Evolutionary conservation across 306 rosid genomes (phyloP).

Genomic region (Sophora flavescens): DNA sequence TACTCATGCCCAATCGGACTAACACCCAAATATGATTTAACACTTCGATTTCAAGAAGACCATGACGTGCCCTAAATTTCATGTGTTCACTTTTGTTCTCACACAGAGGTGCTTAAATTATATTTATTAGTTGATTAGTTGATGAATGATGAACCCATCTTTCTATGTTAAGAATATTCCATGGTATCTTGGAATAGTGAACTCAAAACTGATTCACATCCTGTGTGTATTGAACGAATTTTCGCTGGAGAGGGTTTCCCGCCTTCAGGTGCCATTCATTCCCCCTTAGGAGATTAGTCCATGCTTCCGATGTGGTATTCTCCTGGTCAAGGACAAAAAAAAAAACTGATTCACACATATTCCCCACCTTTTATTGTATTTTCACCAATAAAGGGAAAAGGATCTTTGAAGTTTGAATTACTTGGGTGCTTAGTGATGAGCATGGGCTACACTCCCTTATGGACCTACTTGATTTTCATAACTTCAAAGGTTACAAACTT

Average conservation of each 20-base stretch:
- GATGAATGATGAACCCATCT: background rate
- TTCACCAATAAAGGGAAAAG: background rate
- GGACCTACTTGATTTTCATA: conserved; percentile 33
- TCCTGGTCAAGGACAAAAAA: too few relatives aligned
- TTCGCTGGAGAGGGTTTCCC: too few relatives aligned
- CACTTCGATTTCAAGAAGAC: background rate
- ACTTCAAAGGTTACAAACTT: conserved; percentile 43
- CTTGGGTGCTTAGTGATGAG: conserved; percentile 38
- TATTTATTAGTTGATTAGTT: background rate
- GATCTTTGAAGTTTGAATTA: conserved; percentile 26
- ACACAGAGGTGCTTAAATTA: background rate
- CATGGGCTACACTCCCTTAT: conserved; percentile 28
- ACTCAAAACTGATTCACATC: background rate
- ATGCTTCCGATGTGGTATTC: too few relatives aligned
- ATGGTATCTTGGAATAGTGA: conserved; percentile 1
- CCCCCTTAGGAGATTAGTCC: too few relatives aligned
- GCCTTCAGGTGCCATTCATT: too few relatives aligned
- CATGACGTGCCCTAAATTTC: conserved; percentile 34
- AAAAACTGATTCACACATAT: background rate
- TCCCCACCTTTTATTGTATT: background rate
- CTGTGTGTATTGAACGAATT: too few relatives aligned
- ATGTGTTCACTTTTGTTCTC: background rate
- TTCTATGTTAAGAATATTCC: background rate
- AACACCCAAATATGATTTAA: conserved; percentile 26
- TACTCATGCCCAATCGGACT: conserved; percentile 42